A percentile compares a stretch with the other conserved stretches of the same genome.
Evolutionary conservation across 352 stramenopile species (phyloP).

Genomic region (Plasmopara halstedii): DNA sequence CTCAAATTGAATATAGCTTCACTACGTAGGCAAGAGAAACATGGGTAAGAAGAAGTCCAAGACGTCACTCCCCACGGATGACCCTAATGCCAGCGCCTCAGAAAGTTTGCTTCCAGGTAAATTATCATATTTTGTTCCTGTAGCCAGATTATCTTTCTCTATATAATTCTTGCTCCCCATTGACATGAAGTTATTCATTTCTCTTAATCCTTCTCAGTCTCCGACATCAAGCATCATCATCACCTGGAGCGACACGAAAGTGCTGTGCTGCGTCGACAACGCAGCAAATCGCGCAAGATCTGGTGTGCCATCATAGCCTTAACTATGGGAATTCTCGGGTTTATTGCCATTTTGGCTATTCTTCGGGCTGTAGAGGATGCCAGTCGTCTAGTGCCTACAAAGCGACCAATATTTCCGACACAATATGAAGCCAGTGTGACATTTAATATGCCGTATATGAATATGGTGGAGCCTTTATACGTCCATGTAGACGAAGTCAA

Average conservation of each 20-base stretch:
- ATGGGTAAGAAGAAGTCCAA: conserved; percentile 67
- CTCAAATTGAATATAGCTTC: conserved; percentile 10
- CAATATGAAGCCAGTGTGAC: conserved; percentile 85
- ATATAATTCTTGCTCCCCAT: neutral
- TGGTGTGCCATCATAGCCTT: conserved; percentile 81
- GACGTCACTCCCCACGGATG: conserved; percentile 34
- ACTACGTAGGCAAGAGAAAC: conserved; percentile 1
- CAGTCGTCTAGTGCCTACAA: conserved; percentile 60
- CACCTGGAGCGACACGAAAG: conserved; percentile 27
- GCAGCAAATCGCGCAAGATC: conserved; percentile 58
- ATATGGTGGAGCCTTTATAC: conserved; percentile 83
- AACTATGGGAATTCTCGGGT: conserved; percentile 66
- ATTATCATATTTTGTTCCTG: neutral
- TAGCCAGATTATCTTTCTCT: conserved; percentile 2
- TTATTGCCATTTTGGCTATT: conserved; percentile 77
- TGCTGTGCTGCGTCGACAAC: conserved; percentile 35
- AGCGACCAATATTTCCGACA: conserved; percentile 61
- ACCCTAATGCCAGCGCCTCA: conserved; percentile 27
- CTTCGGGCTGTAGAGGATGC: conserved; percentile 74
- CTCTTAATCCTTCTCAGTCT: conserved; percentile 5
- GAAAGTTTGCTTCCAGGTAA: conserved; percentile 50
- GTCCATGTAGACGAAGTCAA: conserved; percentile 69
- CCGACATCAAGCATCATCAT: conserved; percentile 19
- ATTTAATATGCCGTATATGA: conserved; percentile 85
- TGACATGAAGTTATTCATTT: conserved; percentile 9